Percentiles rank a stretch among this genome's conserved stretches.
These are phyloP conservation scores for Aspergillaceae sp. DNA, from an alignment of 2,329 filamentous ascomycete species.

Conservation along the genomic window DNA sequence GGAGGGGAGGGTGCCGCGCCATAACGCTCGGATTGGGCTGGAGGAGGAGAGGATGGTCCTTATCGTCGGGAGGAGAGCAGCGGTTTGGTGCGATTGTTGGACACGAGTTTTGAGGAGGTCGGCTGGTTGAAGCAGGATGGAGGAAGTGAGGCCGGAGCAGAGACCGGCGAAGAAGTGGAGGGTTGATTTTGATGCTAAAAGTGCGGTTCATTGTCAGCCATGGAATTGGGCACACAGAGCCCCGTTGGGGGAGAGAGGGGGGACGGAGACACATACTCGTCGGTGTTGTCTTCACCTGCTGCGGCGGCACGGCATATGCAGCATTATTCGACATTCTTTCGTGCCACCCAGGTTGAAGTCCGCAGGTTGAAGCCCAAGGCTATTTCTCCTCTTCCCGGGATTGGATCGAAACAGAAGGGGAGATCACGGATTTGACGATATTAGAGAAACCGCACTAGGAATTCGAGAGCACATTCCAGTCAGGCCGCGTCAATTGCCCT, in stretches of 20 bases:
- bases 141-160: constrained; percentile 76
- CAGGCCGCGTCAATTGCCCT: too few species aligned
- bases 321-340: constrained; percentile 25
- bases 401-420: too few species aligned
- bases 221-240: too few species aligned
- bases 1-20: constrained; percentile 87
- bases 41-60: constrained; percentile 59
- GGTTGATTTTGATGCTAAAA: constrained; percentile 37
- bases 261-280: constrained; percentile 17
- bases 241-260: background rate
- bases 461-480: background rate
- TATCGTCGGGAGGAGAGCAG: constrained; percentile 60
- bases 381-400: too few species aligned
- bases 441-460: background rate
- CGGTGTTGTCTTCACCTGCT: constrained; percentile 20
- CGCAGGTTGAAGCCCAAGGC: constrained; percentile 3
- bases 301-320: constrained; percentile 19
- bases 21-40: constrained; percentile 64
- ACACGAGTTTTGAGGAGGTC: constrained; percentile 95
- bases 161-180: constrained; percentile 88
- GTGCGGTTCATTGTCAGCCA: background rate
- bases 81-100: constrained; percentile 66
- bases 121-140: constrained; percentile 84
- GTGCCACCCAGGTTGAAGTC: background rate
- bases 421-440: too few species aligned